Evolutionary conservation across 2,329 filamentous ascomycete species (phyloP).

Genomic region (Xylaria sp.): DNA sequence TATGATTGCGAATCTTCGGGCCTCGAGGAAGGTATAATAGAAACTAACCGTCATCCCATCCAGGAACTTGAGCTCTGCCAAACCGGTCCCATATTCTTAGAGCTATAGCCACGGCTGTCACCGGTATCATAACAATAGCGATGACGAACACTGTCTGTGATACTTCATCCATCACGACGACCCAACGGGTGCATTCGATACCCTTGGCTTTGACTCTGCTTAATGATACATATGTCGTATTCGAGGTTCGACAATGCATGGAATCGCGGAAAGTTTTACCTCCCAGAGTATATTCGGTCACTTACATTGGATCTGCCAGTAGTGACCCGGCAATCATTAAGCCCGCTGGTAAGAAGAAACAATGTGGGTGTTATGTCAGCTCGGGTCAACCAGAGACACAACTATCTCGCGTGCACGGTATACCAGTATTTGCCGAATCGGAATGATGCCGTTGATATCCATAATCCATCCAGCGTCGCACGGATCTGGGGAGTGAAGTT

Average conservation of each 20-base stretch:
- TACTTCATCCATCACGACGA: neutral
- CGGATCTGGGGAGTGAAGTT: neutral
- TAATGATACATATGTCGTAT: neutral
- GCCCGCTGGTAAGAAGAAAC: neutral
- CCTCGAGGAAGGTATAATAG: neutral
- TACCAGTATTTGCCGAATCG: neutral
- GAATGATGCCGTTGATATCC: neutral
- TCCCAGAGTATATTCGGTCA: neutral
- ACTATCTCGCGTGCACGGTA: neutral
- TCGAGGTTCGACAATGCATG: neutral
- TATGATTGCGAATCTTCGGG: slow-evolving; percentile 6
- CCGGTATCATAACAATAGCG: slow-evolving; percentile 23
- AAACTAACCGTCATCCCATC: slow-evolving; percentile 38
- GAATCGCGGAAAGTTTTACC: neutral
- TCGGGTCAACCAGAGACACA: neutral
- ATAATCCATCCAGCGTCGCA: slow-evolving; percentile 1
- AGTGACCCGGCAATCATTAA: neutral
- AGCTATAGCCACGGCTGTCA: slow-evolving; percentile 30
- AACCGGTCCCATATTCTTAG: slow-evolving; percentile 30
- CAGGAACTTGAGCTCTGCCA: slow-evolving; percentile 30
- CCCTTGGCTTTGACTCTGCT: neutral
- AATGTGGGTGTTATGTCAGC: neutral
- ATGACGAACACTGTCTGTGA: neutral
- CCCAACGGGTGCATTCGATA: neutral
- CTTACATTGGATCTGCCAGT: neutral